These are phyloP conservation scores for Kazachstania africana DNA, from an alignment of 805 yeast species.

Conservation along the genomic window DNA sequence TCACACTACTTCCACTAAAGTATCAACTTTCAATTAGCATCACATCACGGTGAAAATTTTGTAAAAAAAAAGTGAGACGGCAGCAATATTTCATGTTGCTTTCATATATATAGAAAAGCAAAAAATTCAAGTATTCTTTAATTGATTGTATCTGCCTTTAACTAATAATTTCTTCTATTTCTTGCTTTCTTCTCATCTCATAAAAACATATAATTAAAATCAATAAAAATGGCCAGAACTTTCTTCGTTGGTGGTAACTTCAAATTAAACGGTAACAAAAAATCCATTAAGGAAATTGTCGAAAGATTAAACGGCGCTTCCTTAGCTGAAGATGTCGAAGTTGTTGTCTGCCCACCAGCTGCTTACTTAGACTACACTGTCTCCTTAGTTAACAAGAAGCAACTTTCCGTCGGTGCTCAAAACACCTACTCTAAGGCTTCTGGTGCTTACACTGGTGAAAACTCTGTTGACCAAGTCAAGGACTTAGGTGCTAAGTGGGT, in stretches of 20 bases:
- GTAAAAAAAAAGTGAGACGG: no score
- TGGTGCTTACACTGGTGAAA: conserved; percentile 98
- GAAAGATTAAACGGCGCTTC: conserved; percentile 70
- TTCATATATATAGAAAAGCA: no score
- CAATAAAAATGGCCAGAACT: conserved; percentile 44
- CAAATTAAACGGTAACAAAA: conserved; percentile 93
- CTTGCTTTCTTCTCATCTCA: no score
- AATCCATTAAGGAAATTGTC: conserved; percentile 72
- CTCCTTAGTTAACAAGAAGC: conserved; percentile 52
- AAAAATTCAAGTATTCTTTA: no score
- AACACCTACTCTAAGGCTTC: conserved; percentile 77
- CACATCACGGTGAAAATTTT: no score
- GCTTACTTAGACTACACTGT: conserved; percentile 77
- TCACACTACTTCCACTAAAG: no score
- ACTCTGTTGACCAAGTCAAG: conserved; percentile 75
- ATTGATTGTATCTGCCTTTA: no score
- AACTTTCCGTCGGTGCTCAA: conserved; percentile 81
- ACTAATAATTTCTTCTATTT: no score
- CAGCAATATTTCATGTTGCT: no score
- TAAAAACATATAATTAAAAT: no score
- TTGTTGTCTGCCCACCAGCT: conserved; percentile 93
- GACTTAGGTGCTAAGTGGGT: conserved; percentile 93
- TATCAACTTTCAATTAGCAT: no score
- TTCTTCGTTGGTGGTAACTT: conserved; percentile 99
- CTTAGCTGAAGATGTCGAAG: conserved; percentile 72